These are phyloP conservation scores for Cucurbita ficifolia DNA, from an alignment of 306 rosid genomes.

Conservation along the genomic window DNA sequence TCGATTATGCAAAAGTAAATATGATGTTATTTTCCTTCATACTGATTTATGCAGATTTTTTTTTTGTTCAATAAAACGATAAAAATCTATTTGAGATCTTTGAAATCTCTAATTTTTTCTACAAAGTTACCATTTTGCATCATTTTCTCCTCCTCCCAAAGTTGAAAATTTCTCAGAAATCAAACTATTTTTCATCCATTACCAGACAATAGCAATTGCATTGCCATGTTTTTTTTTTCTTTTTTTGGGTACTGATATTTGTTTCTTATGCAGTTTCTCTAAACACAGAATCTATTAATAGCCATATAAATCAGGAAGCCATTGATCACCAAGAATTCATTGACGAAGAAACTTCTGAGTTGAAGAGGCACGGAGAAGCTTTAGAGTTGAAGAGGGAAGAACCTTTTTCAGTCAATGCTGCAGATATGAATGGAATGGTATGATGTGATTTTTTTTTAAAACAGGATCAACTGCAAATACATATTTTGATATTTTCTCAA, in stretches of 20 bases:
- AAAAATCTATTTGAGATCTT: not conserved
- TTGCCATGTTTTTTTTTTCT: not conserved
- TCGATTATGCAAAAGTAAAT: not conserved
- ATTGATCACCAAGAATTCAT: conserved; percentile 21
- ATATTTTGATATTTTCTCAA: not conserved
- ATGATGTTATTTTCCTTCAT: not conserved
- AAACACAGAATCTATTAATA: conserved; percentile 26
- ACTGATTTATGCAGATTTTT: not conserved
- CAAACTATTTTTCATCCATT: not conserved
- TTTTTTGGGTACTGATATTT: conserved; percentile 11
- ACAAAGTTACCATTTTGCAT: not conserved
- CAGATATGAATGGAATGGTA: conserved; percentile 37
- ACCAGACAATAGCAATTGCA: not conserved
- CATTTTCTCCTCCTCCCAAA: not conserved
- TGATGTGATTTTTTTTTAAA: conserved; percentile 6
- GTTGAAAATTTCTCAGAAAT: not conserved
- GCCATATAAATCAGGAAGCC: conserved; percentile 27
- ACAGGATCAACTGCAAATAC: conserved; percentile 1
- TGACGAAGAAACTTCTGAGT: conserved; percentile 27
- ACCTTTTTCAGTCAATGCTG: conserved; percentile 28
- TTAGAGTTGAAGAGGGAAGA: conserved; percentile 27
- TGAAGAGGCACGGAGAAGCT: conserved; percentile 25
- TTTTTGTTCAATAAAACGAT: not conserved
- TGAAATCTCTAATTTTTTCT: not conserved
- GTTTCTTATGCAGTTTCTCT: conserved; percentile 34